Evolutionary conservation across 164 flowering plant species (phyloP).

Genomic region (Dillenia suffruticosa): DNA sequence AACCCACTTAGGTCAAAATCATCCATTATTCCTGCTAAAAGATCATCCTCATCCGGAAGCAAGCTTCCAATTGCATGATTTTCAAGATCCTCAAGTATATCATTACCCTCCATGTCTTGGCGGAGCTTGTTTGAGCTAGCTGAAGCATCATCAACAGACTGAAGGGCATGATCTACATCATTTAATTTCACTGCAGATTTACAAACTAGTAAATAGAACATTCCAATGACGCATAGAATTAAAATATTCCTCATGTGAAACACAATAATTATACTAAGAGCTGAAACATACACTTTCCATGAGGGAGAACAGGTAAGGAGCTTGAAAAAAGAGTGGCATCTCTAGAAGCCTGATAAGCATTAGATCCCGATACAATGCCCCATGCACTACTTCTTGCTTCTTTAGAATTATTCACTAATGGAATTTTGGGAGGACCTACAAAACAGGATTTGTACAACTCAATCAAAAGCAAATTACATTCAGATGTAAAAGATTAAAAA

Average conservation of each 20-base stretch:
- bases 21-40: slow-evolving; percentile 84
- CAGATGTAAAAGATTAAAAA: neutral
- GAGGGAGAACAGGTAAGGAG: slow-evolving; percentile 89
- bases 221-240: neutral
- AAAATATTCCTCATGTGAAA: neutral
- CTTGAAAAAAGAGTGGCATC: slow-evolving; percentile 84
- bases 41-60: slow-evolving; percentile 93
- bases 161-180: slow-evolving; percentile 26
- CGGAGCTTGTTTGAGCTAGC: slow-evolving; percentile 33
- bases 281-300: slow-evolving; percentile 59
- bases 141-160: slow-evolving; percentile 42
- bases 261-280: neutral
- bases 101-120: slow-evolving; percentile 34
- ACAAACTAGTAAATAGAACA: neutral
- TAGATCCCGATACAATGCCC: slow-evolving; percentile 38
- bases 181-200: slow-evolving; percentile 53
- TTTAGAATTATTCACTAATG: slow-evolving; percentile 19
- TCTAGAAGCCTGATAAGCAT: slow-evolving; percentile 45
- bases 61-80: slow-evolving; percentile 46
- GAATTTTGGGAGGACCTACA: slow-evolving; percentile 35
- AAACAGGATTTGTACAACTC: slow-evolving; percentile 4
- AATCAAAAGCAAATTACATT: neutral
- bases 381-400: slow-evolving; percentile 37
- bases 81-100: slow-evolving; percentile 40
- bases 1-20: slow-evolving; percentile 77